Evolutionary conservation across 257 asterid genomes (phyloP).

Genomic region (Nicotiana obtusifolia): DNA sequence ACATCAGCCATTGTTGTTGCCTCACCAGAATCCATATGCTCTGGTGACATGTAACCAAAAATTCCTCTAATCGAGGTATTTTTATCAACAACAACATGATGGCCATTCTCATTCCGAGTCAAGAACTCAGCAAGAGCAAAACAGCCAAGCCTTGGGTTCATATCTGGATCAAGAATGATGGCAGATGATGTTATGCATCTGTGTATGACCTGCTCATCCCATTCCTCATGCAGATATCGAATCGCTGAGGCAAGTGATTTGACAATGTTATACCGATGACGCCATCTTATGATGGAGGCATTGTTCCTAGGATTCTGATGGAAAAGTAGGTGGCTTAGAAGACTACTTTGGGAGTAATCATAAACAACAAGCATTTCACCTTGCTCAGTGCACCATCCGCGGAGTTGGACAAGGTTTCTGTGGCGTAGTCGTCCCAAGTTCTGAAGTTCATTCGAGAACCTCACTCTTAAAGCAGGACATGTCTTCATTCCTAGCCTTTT

Average conservation of each 20-base stretch:
- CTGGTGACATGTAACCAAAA: conserved; percentile 85
- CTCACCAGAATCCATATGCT: conserved; percentile 65
- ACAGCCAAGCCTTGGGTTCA: conserved; percentile 83
- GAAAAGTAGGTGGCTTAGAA: conserved; percentile 59
- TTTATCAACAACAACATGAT: conserved; percentile 52
- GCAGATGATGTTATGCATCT: conserved; percentile 88
- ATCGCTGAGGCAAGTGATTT: conserved; percentile 82
- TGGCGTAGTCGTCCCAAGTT: conserved; percentile 79
- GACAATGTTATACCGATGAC: conserved; percentile 57
- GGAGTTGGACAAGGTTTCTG: conserved; percentile 73
- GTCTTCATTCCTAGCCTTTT: conserved; percentile 88
- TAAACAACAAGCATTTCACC: conserved; percentile 97
- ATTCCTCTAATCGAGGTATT: conserved; percentile 63
- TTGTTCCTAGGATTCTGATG: conserved; percentile 21
- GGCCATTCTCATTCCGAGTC: conserved; percentile 63
- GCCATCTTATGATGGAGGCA: conserved; percentile 38
- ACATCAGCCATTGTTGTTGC: conserved; percentile 87
- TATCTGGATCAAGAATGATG: conserved; percentile 56
- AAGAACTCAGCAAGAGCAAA: conserved; percentile 89
- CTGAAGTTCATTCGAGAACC: conserved; percentile 70
- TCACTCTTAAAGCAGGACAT: conserved; percentile 77
- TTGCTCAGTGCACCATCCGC: conserved; percentile 98
- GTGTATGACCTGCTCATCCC: conserved; percentile 98
- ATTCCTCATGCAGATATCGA: conserved; percentile 85
- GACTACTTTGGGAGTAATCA: conserved; percentile 48